phyloP scores from a whole-genome alignment of 345 rosid genomes.

The Pugionium cornutum region DNA sequence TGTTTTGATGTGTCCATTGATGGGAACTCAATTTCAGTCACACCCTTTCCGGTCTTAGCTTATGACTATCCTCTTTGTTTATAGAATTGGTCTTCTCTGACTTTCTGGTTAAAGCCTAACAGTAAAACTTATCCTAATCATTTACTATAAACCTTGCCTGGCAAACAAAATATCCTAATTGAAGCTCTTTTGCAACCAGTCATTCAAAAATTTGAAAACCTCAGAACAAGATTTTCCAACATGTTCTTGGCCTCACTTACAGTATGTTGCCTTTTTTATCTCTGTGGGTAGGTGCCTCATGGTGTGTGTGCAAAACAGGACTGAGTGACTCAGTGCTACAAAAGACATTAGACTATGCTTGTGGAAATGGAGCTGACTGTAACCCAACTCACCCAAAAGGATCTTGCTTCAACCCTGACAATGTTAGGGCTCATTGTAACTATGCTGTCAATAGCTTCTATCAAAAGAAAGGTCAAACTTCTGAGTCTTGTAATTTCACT shows the following conservation, averaged over 20 bases:
- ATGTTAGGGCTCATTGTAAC: conserved; percentile 70
- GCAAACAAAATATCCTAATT: not conserved
- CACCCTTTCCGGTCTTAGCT: too few relatives aligned
- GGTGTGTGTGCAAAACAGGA: conserved; percentile 91
- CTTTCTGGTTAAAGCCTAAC: too few relatives aligned
- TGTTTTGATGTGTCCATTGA: not conserved
- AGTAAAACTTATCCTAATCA: not conserved
- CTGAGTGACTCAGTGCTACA: conserved; percentile 59
- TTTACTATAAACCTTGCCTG: not conserved
- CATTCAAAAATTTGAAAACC: too few relatives aligned
- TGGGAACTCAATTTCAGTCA: not conserved
- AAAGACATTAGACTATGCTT: conserved; percentile 84
- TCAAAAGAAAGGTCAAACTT: conserved; percentile 75
- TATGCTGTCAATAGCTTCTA: conserved; percentile 93
- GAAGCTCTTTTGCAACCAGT: not conserved
- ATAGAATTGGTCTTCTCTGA: too few relatives aligned
- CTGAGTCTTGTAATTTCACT: conserved; percentile 76
- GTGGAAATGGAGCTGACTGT: conserved; percentile 98
- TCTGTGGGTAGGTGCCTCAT: conserved; percentile 51
- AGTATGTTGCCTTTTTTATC: not conserved
- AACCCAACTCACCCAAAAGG: conserved; percentile 57
- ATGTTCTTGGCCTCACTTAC: conserved; percentile 9
- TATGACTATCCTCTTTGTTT: too few relatives aligned
- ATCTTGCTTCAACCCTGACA: conserved; percentile 69
- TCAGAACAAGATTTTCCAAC: not conserved